Percentiles rank a stretch among this genome's conserved stretches.
These are phyloP conservation scores for Mortierella sp. DNA, from an alignment of 371 early-diverging fungal genomes.

Conservation along the genomic window DNA sequence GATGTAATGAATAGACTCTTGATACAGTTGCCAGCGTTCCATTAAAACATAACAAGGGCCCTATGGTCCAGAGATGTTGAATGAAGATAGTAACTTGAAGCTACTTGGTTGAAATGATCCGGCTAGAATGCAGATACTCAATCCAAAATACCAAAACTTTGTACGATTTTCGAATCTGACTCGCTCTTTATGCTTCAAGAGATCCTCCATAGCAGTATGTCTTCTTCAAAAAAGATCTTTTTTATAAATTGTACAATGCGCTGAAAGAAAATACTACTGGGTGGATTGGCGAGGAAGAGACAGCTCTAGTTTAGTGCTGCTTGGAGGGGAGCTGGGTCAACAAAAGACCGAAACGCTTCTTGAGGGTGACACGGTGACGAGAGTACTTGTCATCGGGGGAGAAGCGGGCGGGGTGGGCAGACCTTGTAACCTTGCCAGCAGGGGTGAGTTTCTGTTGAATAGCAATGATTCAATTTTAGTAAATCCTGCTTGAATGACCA, in stretches of 20 bases:
- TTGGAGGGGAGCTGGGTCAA: constrained; percentile 79
- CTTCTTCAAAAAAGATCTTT: neutral
- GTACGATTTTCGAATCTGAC: neutral
- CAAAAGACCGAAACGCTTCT: constrained; percentile 93
- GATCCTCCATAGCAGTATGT: no score
- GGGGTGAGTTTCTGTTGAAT: constrained; percentile 82
- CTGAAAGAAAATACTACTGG: constrained; percentile 2
- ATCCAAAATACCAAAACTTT: no score
- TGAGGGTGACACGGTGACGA: constrained; percentile 97
- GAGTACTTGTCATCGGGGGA: constrained; percentile 99
- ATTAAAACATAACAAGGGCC: no score
- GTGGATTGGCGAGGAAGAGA: neutral
- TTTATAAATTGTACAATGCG: constrained; percentile 17
- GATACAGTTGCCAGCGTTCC: no score
- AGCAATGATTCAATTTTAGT: neutral
- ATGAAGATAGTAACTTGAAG: no score
- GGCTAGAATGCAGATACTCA: no score
- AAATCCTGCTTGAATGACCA: neutral
- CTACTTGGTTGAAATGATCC: no score
- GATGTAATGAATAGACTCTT: neutral
- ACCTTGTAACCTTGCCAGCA: constrained; percentile 87
- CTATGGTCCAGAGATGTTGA: no score
- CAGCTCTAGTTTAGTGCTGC: constrained; percentile 35
- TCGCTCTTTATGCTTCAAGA: neutral
- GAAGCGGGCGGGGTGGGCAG: constrained; percentile 98